Base-by-base conservation (phyloP, 2,329 filamentous ascomycete genomes). In the Cytospora paraplurivora region DNA sequence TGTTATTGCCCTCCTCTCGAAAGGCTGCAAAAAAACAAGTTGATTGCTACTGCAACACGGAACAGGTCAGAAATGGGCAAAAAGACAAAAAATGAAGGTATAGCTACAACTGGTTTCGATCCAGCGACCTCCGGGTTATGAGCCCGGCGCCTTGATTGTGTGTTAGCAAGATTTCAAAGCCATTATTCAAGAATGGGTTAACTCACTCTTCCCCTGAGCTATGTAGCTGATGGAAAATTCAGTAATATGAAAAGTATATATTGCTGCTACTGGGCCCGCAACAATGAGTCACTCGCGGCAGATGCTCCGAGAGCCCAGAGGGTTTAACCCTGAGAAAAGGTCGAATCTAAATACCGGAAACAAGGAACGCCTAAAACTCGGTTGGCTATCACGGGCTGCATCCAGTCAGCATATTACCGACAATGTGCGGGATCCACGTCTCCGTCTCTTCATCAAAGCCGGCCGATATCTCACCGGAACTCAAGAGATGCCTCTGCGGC, bases 351-450 rank as follows among this genome's bases (percentile, higher is more conserved):
- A 37, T 37, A 37, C 8, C 35, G 12, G 12, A 37, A 37, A 13
- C 35, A 8, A 37, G 35, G 12, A 37, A 37, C 35, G 35, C 12
- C 7, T 7, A 15, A 12, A 3, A 27, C 27, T 27, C 4, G 27
- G 27, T 27, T 27, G 27, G 27, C 27, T 27, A 27, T 12, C n/a
- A 47, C 44, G 21, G 21, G 21, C 7, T 19, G 11, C 44, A 47
- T 12, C 8, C 51, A 54, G 7, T 32, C 19, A 8, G 7, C 8
- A 15, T 17, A 27, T 44, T 54, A 59, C 21, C 47, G 47, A 72
- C 56, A 27, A 88, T 88, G 86, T 88, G 86, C 72, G 86, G 86
- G 67, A 88, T 88, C 59, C 79, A 87, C 72, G 81, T 77, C 41
- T 74, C 76, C 49, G 77, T 88, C 59, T 81, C 80, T 21, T 71